A percentile compares a stretch with the other conserved stretches of the same genome.
These are phyloP conservation scores for Solanum phureja DNA, from an alignment of 257 asterid species.

Conservation along the genomic window DNA sequence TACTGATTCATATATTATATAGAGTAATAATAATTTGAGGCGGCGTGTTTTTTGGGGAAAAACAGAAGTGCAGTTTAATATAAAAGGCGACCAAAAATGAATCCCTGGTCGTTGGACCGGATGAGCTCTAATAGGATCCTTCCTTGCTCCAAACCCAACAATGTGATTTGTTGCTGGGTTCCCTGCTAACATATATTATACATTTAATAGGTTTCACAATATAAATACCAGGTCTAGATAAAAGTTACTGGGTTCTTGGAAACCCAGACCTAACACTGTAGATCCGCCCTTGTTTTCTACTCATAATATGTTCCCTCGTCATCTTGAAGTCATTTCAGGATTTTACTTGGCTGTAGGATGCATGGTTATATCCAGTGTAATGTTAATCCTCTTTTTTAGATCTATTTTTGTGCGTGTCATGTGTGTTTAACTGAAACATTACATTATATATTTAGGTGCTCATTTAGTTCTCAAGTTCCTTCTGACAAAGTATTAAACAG, in stretches of 20 bases:
- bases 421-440: not conserved
- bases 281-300: not conserved
- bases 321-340: not conserved
- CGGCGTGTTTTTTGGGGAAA: not conserved
- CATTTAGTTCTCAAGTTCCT: not conserved
- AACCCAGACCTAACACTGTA: not conserved
- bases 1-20: not conserved
- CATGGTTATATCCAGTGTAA: not conserved
- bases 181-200: not conserved
- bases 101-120: not conserved
- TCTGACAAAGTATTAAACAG: conserved; percentile 22
- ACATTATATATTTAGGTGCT: not conserved
- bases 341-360: not conserved
- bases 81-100: not conserved
- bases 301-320: not conserved
- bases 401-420: not conserved
- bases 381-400: not conserved
- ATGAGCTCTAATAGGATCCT: not conserved
- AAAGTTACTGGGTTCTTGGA: not conserved
- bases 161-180: not conserved
- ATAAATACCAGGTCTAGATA: not conserved
- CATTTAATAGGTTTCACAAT: not conserved
- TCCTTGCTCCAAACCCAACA: not conserved
- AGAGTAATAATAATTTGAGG: not conserved
- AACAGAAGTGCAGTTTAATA: not conserved